Evolutionary conservation across 306 rosid species (phyloP).

Genomic region (Quercus rubra): DNA sequence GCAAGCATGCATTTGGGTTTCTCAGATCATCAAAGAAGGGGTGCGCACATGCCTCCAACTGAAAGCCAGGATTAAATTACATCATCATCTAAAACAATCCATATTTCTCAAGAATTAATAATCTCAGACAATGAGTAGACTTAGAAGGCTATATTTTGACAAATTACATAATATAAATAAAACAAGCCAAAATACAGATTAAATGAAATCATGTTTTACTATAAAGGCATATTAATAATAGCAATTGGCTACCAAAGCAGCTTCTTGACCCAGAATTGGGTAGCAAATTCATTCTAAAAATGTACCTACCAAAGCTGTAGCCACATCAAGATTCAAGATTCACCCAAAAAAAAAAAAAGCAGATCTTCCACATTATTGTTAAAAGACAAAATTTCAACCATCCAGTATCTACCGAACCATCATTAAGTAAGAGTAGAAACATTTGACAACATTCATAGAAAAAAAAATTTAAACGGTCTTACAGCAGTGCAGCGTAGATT

Average conservation of each 20-base stretch:
- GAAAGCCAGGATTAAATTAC: constrained; percentile 15
- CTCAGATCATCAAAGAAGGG: constrained; percentile 82
- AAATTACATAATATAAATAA: too few relatives aligned
- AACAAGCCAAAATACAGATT: not conserved
- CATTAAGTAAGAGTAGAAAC: not conserved
- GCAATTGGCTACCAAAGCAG: not conserved
- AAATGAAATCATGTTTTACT: not conserved
- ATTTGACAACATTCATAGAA: not conserved
- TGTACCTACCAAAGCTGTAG: not conserved
- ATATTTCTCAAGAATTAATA: not conserved
- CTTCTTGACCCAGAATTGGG: not conserved
- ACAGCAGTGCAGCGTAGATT: constrained; percentile 91
- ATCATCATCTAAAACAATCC: not conserved
- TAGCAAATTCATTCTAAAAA: not conserved
- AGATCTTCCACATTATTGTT: not conserved
- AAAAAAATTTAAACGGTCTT: constrained; percentile 32
- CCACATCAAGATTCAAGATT: not conserved
- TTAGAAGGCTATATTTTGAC: not conserved
- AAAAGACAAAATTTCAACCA: not conserved
- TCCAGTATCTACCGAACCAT: not conserved
- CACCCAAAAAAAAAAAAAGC: not conserved
- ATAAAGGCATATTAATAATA: not conserved
- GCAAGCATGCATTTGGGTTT: constrained; percentile 61
- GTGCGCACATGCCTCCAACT: constrained; percentile 94
- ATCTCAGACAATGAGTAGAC: not conserved